Evolutionary conservation across 2,329 filamentous ascomycete genomes (phyloP), one percentile per base, ranked within the genome.

Genomic region (Fusarium veterinarium): DNA sequence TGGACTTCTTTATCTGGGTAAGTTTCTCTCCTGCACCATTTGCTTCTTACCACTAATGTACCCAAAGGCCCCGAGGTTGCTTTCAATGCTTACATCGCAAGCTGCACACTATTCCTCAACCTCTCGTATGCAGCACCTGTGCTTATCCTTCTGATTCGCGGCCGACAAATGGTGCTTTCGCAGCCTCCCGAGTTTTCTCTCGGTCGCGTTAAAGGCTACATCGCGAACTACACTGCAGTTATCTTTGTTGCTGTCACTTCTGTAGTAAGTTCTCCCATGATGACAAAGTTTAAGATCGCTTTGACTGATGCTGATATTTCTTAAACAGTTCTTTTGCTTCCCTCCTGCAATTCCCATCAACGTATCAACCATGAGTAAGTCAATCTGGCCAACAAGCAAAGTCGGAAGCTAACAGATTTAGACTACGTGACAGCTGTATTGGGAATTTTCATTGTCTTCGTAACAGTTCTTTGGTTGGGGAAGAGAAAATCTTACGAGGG

Each of bases 51-150:
- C 42, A 11, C 42, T 69, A 28, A 74, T 14, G 37, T 9, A 1
- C 7, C 19, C 1, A 6, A 25, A 74, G 72, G 84, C 2, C 84
- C 83, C 2, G 80, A 80, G 19, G 84, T 85, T 16, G 84, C 85
- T 2, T 87, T 86, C 53, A 83, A 82, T 57, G 84, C 85, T 11
- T 85, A 86, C 64, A 80, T 84, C 1, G 82, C 84, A 8, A 83
- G 81, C 28, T 84, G 81, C 70, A 86, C 84, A 19, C 81, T 86
- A 17, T 82, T 86, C 48, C 79, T 86, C 4, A 85, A 85, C 63
- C 76, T 86, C 2, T 85, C 84, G 2, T 86, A 85, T 37, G 83
- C 80, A 11, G 77, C 84, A 13, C 85, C 84, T 4, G 79, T 86
- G 25, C 75, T 84, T 2, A 79, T 77, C 11, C 75, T 84, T 6